Evolutionary conservation across 2,329 filamentous ascomycete species (phyloP).

Genomic region (Furcasterigmium furcatum): DNA sequence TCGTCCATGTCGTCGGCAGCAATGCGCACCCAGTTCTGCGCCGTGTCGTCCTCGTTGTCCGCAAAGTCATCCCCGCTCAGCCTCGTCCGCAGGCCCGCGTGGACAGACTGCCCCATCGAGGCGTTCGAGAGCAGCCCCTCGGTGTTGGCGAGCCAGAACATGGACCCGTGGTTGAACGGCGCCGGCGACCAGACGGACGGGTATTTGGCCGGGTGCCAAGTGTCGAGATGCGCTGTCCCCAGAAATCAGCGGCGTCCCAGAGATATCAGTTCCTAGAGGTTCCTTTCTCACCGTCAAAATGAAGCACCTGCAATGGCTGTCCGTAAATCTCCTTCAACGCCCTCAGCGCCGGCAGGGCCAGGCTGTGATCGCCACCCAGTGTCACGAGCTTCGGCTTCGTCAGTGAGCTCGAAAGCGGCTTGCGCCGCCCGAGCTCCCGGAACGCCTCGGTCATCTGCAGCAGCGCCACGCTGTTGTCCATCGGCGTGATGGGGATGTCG

Average conservation of each 20-base stretch:
- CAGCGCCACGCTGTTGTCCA: slow-evolving; percentile 80
- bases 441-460: slow-evolving; percentile 83
- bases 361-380: slow-evolving; percentile 70
- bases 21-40: slow-evolving; percentile 77
- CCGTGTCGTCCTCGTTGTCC: slow-evolving; percentile 69
- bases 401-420: slow-evolving; percentile 26
- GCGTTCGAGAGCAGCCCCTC: slow-evolving; percentile 76
- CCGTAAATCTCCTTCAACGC: slow-evolving; percentile 62
- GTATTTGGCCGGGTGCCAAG: slow-evolving; percentile 81
- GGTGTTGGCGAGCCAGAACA: slow-evolving; percentile 85
- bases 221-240: slow-evolving; percentile 66
- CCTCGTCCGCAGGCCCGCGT: slow-evolving; percentile 79
- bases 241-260: neutral
- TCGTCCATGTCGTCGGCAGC: slow-evolving; percentile 87
- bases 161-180: slow-evolving; percentile 83
- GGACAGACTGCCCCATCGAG: slow-evolving; percentile 68
- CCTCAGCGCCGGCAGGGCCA: slow-evolving; percentile 66
- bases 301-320: slow-evolving; percentile 63
- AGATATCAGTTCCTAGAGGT: too few species aligned
- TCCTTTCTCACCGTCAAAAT: slow-evolving; percentile 58
- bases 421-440: slow-evolving; percentile 55
- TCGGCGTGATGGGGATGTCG: slow-evolving; percentile 82
- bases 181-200: slow-evolving; percentile 69
- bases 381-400: slow-evolving; percentile 58
- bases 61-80: slow-evolving; percentile 62